Conservation (phyloP, 257 asterid genomes). For the Penstemon eatonii region DNA sequence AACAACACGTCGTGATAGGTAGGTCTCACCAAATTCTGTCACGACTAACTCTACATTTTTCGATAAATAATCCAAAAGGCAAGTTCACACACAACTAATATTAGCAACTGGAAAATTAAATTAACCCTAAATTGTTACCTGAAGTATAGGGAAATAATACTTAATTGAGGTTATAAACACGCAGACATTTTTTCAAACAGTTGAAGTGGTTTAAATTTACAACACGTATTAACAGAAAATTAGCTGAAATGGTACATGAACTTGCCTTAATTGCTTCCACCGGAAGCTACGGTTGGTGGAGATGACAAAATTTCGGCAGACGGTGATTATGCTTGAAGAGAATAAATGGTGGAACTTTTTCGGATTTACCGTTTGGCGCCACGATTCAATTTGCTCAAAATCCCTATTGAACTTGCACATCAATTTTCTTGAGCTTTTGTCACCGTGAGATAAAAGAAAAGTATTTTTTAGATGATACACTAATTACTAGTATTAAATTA, state of each 20-base stretch:
- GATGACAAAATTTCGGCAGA: not conserved
- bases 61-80: not conserved
- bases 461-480: too few species aligned
- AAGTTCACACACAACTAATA: too few species aligned
- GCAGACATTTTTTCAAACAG: conserved; percentile 14
- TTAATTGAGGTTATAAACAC: not conserved
- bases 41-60: not conserved
- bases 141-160: too few species aligned
- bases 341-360: not conserved
- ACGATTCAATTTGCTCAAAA: too few species aligned
- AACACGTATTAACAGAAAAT: not conserved
- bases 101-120: too few species aligned
- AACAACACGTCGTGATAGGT: too few species aligned
- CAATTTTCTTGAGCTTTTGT: too few species aligned
- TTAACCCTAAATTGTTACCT: too few species aligned
- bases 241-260: not conserved
- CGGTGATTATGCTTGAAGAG: conserved; percentile 5
- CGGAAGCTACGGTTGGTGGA: not conserved
- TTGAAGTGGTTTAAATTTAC: not conserved
- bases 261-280: conserved; percentile 1
- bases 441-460: too few species aligned
- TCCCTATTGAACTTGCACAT: too few species aligned
- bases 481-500: too few species aligned
- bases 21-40: too few species aligned
- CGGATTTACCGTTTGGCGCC: not conserved